A percentile compares a stretch with the other conserved stretches of the same genome.
phyloP scores from a whole-genome alignment of 345 rosid species.

The Eucalyptus regnans region DNA sequence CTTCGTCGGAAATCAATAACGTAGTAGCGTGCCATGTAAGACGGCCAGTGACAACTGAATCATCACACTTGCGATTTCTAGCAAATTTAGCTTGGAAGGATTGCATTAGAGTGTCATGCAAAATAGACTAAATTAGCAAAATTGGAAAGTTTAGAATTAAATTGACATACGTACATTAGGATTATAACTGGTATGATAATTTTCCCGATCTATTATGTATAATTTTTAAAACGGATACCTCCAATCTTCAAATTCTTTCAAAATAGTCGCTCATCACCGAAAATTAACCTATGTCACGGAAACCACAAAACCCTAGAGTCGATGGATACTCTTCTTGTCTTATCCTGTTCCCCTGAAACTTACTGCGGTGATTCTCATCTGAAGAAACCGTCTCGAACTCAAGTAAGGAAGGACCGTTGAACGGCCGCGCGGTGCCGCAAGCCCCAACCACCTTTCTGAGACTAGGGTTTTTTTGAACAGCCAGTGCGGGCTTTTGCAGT shows the following conservation, averaged over 20 bases:
- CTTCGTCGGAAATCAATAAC: accelerated
- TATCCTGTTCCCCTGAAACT: accelerated
- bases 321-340: background rate
- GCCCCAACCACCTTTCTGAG: background rate
- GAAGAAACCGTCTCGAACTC: background rate
- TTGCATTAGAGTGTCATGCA: background rate
- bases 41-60: accelerated
- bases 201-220: background rate
- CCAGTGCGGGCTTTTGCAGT: background rate
- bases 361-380: background rate
- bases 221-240: accelerated
- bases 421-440: background rate
- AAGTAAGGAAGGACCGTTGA: background rate
- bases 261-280: background rate
- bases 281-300: background rate
- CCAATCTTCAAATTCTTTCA: background rate
- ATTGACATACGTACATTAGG: too few species aligned
- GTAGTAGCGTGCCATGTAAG: accelerated
- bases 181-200: accelerated
- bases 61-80: background rate
- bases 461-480: background rate
- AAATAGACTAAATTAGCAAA: background rate
- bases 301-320: background rate
- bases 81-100: too few species aligned
- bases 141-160: too few species aligned